Percentiles rank a stretch among this genome's conserved stretches.
Conservation (phyloP, 2,329 filamentous ascomycete species). For the Sporothrix humicola region DNA sequence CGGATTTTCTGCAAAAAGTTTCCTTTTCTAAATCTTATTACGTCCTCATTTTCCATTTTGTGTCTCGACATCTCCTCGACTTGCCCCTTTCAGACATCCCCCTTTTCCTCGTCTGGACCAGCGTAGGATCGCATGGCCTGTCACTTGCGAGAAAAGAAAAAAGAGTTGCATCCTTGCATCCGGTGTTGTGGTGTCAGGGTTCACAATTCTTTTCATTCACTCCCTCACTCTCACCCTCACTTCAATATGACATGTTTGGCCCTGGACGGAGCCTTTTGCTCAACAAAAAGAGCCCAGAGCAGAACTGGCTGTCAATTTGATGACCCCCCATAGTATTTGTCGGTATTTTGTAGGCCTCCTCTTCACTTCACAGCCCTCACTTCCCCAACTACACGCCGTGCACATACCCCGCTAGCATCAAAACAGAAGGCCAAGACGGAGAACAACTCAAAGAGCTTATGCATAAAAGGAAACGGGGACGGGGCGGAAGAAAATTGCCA, state of each 20-base stretch:
- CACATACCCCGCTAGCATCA: constrained; percentile 4
- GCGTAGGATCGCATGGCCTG: not conserved
- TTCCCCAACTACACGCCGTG: not conserved
- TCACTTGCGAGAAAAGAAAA: too few species aligned
- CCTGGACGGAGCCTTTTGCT: not conserved
- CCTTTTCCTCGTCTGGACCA: not conserved
- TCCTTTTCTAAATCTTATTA: too few species aligned
- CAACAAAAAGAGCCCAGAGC: not conserved
- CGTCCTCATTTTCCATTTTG: not conserved
- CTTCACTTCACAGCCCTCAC: too few species aligned
- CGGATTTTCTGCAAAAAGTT: too few species aligned
- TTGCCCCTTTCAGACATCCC: not conserved
- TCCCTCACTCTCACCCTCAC: not conserved
- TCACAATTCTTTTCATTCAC: too few species aligned
- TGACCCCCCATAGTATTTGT: too few species aligned
- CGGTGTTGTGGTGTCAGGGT: not conserved
- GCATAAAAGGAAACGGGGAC: not conserved
- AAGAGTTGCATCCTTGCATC: not conserved
- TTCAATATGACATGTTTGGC: not conserved
- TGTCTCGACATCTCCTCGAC: not conserved
- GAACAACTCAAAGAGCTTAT: not conserved
- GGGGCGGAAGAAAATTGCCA: not conserved
- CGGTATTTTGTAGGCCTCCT: too few species aligned
- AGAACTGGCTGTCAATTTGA: not conserved
- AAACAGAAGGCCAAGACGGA: not conserved